phyloP scores from a whole-genome alignment of 768 basidiomycete genomes.

The Suillus ampliporus region DNA sequence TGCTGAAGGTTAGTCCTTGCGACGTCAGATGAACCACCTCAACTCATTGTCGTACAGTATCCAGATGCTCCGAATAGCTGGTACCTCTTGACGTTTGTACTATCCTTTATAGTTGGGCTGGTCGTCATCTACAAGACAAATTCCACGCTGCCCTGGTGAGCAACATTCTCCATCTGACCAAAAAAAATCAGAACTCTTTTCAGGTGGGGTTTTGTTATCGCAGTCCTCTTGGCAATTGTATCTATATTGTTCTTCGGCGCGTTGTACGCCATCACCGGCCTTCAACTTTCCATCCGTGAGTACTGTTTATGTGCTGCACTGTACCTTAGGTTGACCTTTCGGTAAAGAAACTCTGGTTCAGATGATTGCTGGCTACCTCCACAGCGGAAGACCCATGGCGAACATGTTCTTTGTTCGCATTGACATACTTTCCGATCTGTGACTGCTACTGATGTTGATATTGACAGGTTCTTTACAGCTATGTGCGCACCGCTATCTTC shows the following conservation, averaged over 20 bases:
- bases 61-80: slow-evolving; percentile 39
- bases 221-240: slow-evolving; percentile 54
- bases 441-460: slow-evolving; percentile 42
- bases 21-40: slow-evolving; percentile 20
- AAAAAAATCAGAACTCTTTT: background rate
- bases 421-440: slow-evolving; percentile 11
- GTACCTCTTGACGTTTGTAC: slow-evolving; percentile 34
- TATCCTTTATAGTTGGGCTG: slow-evolving; percentile 55
- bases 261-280: slow-evolving; percentile 55
- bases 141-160: slow-evolving; percentile 61
- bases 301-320: background rate
- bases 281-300: slow-evolving; percentile 24
- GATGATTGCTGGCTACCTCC: slow-evolving; percentile 45
- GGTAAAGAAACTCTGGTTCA: slow-evolving; percentile 35
- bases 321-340: background rate
- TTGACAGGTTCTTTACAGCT: slow-evolving; percentile 48
- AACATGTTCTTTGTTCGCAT: slow-evolving; percentile 45
- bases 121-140: slow-evolving; percentile 57
- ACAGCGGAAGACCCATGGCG: slow-evolving; percentile 45
- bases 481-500: slow-evolving; percentile 14
- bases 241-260: slow-evolving; percentile 60
- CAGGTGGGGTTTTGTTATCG: slow-evolving; percentile 57
- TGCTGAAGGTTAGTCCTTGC: slow-evolving; percentile 42
- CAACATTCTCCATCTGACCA: background rate
- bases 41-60: slow-evolving; percentile 28